Evolutionary conservation across 345 rosid genomes (phyloP), one percentile per base, ranked within the genome.

Genomic region (Reutealis trisperma): DNA sequence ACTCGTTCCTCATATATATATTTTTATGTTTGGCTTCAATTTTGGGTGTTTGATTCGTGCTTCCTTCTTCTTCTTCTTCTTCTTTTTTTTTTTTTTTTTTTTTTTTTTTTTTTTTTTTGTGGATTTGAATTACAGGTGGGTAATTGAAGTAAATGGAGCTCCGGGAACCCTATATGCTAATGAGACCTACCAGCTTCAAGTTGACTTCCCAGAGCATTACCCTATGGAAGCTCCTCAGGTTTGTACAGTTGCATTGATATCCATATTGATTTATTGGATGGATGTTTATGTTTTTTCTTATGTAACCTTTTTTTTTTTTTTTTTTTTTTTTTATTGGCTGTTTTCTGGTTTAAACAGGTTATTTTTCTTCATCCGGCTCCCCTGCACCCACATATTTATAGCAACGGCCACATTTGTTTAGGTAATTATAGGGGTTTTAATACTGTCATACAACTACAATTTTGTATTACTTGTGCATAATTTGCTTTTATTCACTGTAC

Each of bases 211-310:
- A 15, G 93, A 87, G 74, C 89, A 91, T 77, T 89, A 89, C 73
- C 96, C 93, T 18, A 91, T 88, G 93, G 96, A 91, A 83, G 90
- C 93, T 4, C 96, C 93, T 3, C 96, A 91, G 90, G 96, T 51
- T 51, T 51, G 55, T 4, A 13, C 16, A 14, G 16, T 51, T 16
- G 4, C 55, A 16, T 51, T 51, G 4, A 14, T 51, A 16, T 16
- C 55, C 15, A 4, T 47, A 51, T 51, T 12, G 55, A 51, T 51
- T 51, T 0, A 51, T 51, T 3, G 4, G 3, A 12, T 51, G 6
- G 16, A 51, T 12, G 55, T 51, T 51, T 51, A 16, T 16, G 16
- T 51, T 51, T 13, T 51, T 0, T 12, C 4, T 51, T 51, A 12
- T 51, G 4, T 51, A 16, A 16, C 19, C 15, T 37, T 67, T 71